Base-by-base conservation (phyloP, 768 basidiomycete species). In the Suillus discolor region DNA sequence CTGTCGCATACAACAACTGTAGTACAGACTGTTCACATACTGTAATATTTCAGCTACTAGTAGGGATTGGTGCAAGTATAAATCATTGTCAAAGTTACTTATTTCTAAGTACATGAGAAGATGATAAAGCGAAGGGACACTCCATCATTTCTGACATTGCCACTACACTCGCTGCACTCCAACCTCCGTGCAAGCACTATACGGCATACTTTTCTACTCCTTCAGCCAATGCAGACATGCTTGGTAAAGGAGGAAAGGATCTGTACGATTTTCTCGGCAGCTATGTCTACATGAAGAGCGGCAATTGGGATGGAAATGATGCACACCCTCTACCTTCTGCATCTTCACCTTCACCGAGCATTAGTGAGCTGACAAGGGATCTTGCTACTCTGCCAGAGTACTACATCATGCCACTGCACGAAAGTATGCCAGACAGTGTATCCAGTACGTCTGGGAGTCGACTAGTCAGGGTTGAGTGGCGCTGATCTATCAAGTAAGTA, bases 171-270 rank as follows among this genome's bases (percentile, higher is more conserved):
- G 78, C 78, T 1, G 51, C 70, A 2, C 75, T 89, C 62, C 65
- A 74, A 6, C 85, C 85, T 2, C 85, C 88, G 13, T 80, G 82
- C 42, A 89, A 88, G 71, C 85, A 89, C 71, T 89, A 89, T 70
- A 79, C 75, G 53, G 67, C 76, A 49, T 87, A 90, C 71, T 85
- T 79, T 65, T 81, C 80, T 38, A 77, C 82, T 0, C 77, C 79
- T 6, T 67, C 77, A 6, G 87, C 87, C 41, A 83, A 85, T 68
- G 57, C 47, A 6, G 81, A 87, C 66, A 79, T 87, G 78, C 67
- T 71, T 28, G 68, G 72, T 31, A 54, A 68, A 11, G 1, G 25
- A 7, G 39, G 45, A 4, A 73, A 74, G 16, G 74, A 65, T 16
- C 54, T 77, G 63, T 59, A 63, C 25, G 55, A 38, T 42, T 76